Conservation (phyloP, 1,284 basidiomycete genomes). For the Taiwanofungus camphoratus region DNA sequence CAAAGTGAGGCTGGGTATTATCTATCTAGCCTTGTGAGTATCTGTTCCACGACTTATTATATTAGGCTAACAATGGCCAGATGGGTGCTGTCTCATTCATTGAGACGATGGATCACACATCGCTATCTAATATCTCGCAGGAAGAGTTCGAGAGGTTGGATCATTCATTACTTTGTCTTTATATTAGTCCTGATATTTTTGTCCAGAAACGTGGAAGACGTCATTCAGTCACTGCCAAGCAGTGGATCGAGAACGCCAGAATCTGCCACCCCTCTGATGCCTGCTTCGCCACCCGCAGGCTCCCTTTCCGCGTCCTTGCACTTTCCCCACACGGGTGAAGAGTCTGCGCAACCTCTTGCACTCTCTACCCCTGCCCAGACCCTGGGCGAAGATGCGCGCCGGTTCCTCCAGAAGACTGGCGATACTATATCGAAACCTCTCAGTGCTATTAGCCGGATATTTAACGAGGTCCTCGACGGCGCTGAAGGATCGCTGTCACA, state of each 20-base stretch:
- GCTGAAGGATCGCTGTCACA: constrained; percentile 35
- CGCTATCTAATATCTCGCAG: constrained; percentile 87
- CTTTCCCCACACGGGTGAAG: constrained; percentile 69
- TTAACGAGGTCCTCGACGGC: constrained; percentile 70
- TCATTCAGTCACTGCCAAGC: constrained; percentile 71
- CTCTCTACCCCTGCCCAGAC: constrained; percentile 56
- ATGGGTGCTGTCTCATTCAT: constrained; percentile 93
- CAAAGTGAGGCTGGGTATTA: constrained; percentile 98
- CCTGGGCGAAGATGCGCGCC: constrained; percentile 72
- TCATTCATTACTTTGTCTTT: neutral
- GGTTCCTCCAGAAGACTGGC: constrained; percentile 82
- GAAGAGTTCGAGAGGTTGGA: constrained; percentile 84
- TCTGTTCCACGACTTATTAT: neutral
- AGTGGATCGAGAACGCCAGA: constrained; percentile 49
- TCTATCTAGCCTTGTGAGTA: constrained; percentile 81
- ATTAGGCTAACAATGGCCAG: constrained; percentile 31
- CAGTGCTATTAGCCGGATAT: constrained; percentile 81
- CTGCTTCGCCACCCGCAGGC: constrained; percentile 17
- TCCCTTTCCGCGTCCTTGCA: constrained; percentile 28
- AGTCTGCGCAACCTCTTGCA: constrained; percentile 74
- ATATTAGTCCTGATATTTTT: neutral
- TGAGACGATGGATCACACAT: constrained; percentile 94
- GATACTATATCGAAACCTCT: constrained; percentile 86
- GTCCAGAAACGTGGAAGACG: constrained; percentile 73
- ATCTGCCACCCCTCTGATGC: constrained; percentile 19